Conservation (phyloP, 225 moss, liverwort and hornwort species). For the Anthoceros angustus region DNA sequence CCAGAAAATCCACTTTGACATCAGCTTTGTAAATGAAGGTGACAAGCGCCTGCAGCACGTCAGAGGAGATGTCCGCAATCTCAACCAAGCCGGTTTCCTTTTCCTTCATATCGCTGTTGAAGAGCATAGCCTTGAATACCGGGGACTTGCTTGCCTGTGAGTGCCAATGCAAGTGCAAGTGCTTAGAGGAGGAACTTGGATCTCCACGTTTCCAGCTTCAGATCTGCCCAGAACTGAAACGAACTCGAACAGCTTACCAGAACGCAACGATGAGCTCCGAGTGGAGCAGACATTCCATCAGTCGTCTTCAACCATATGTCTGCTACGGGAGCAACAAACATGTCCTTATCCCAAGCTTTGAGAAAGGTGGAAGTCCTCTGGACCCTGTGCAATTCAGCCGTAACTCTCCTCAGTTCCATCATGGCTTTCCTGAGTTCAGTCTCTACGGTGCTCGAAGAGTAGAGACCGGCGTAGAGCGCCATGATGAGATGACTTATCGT, state of each 20-base stretch:
- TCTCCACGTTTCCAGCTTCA: not conserved
- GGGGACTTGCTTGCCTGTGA: not conserved
- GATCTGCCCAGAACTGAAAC: not conserved
- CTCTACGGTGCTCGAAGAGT: no score
- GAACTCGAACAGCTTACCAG: not conserved
- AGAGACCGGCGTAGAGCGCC: no score
- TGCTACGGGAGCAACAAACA: not conserved
- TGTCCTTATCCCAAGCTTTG: not conserved
- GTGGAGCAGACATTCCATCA: not conserved
- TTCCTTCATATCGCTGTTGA: not conserved
- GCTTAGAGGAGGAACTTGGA: not conserved
- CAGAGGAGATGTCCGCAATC: not conserved
- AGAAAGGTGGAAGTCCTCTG: no score
- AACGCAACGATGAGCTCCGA: not conserved
- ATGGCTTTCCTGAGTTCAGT: no score
- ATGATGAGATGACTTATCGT: no score
- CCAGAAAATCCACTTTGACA: not conserved
- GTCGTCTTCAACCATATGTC: not conserved
- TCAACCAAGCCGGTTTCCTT: not conserved
- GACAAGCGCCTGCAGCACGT: not conserved
- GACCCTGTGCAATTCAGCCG: no score
- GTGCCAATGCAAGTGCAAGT: not conserved
- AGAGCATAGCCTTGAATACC: not conserved
- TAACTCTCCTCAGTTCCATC: no score
- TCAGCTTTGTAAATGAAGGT: not conserved